Percentiles rank a stretch among this genome's conserved stretches.
These are phyloP conservation scores for Metschnikowia noctiluminum DNA, from an alignment of 805 yeast species.

Conservation along the genomic window DNA sequence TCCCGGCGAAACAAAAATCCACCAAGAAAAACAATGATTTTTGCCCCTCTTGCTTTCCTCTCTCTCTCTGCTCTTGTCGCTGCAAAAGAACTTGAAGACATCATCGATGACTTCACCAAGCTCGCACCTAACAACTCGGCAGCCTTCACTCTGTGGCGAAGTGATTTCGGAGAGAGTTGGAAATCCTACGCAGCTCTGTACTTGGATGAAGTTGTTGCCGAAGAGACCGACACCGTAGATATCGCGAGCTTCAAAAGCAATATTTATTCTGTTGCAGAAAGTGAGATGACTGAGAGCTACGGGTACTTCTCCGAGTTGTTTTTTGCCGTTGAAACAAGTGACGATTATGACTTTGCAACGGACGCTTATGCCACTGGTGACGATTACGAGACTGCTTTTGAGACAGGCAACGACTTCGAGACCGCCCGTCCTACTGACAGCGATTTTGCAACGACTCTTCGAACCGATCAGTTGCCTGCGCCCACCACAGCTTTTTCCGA, in stretches of 20 bases:
- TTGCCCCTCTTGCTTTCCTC: background rate
- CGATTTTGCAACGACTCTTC: too few species aligned
- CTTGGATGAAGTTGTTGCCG: background rate
- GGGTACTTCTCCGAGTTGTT: background rate
- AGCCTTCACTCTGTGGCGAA: background rate
- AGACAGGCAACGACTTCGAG: background rate
- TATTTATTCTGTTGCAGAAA: background rate
- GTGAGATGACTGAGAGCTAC: background rate
- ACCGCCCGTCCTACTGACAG: background rate
- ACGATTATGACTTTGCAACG: background rate
- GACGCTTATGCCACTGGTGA: constrained; percentile 1
- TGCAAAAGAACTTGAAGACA: background rate
- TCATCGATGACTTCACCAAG: background rate
- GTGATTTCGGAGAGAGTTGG: background rate
- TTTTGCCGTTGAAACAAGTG: background rate
- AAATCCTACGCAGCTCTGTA: background rate
- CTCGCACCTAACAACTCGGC: background rate
- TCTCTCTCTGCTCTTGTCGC: background rate
- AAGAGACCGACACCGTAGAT: background rate
- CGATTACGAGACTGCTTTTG: background rate
- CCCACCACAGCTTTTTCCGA: background rate
- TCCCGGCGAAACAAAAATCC: too few species aligned
- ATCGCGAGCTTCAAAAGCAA: background rate
- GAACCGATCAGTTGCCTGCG: background rate
- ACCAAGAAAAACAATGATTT: background rate